Conservation (phyloP, 306 rosid genomes). For the Cucumis melo region DNA sequence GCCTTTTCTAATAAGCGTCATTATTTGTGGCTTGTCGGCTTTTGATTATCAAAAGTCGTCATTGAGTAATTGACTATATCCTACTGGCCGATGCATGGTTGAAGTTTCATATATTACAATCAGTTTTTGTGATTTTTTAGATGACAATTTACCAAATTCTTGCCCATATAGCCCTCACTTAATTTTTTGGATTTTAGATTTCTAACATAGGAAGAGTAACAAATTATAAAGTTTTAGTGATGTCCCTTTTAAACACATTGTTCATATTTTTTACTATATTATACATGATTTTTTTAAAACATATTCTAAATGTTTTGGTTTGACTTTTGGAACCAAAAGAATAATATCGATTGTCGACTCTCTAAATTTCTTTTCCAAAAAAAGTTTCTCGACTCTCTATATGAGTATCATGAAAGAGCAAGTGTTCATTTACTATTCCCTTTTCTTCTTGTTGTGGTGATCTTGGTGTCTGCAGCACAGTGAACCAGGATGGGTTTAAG, state of each 20-base stretch:
- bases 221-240: neutral
- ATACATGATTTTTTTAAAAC: neutral
- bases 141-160: neutral
- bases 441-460: slow-evolving; percentile 1
- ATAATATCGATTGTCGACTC: neutral
- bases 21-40: neutral
- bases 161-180: neutral
- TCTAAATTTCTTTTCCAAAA: too few relatives aligned
- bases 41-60: neutral
- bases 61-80: neutral
- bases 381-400: neutral
- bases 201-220: neutral
- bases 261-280: neutral
- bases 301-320: neutral
- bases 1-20: neutral
- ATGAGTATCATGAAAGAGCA: neutral
- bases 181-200: neutral
- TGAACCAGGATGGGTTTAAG: slow-evolving; percentile 90
- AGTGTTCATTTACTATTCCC: neutral
- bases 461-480: slow-evolving; percentile 54
- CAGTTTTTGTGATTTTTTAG: neutral
- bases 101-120: neutral
- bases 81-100: too few relatives aligned
- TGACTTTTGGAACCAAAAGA: neutral
- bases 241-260: neutral